phyloP scores from a whole-genome alignment of 768 basidiomycete genomes.

The Rhizopogon vulgaris region DNA sequence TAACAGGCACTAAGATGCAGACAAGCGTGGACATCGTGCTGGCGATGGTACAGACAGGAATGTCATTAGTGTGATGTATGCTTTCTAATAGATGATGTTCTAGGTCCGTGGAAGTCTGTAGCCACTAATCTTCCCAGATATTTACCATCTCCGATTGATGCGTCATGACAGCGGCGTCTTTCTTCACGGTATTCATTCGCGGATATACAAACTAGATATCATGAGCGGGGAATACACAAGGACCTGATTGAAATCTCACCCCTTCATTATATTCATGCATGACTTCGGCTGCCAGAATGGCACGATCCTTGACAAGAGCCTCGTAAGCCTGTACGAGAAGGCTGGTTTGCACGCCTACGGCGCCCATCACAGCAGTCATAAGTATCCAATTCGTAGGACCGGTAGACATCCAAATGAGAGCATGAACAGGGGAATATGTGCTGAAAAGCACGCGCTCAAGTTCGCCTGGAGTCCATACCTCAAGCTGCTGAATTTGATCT shows the following conservation, averaged over 20 bases:
- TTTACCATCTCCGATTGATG: conserved; percentile 74
- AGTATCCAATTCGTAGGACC: conserved; percentile 71
- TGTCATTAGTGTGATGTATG: background rate
- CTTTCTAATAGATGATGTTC: background rate
- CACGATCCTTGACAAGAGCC: conserved; percentile 65
- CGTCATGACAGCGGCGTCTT: conserved; percentile 81
- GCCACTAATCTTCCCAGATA: conserved; percentile 39
- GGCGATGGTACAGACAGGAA: background rate
- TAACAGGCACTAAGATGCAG: background rate
- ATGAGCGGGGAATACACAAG: background rate
- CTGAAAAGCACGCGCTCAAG: conserved; percentile 65
- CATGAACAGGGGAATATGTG: conserved; percentile 75
- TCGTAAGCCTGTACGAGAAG: conserved; percentile 38
- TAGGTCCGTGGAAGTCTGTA: background rate
- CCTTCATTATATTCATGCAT: conserved; percentile 80
- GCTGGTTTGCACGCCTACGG: conserved; percentile 59
- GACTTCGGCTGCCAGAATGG: conserved; percentile 71
- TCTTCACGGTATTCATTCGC: conserved; percentile 68
- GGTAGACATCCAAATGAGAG: conserved; percentile 67
- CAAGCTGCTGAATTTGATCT: conserved; percentile 65
- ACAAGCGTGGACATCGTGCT: background rate
- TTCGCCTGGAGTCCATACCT: conserved; percentile 73
- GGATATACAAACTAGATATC: conserved; percentile 70
- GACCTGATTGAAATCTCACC: conserved; percentile 35
- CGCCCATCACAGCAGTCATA: conserved; percentile 61